A percentile compares a stretch with the other conserved stretches of the same genome.
These are phyloP conservation scores for Mortierella sp. DNA, from an alignment of 371 early-diverging fungal species.

Conservation along the genomic window DNA sequence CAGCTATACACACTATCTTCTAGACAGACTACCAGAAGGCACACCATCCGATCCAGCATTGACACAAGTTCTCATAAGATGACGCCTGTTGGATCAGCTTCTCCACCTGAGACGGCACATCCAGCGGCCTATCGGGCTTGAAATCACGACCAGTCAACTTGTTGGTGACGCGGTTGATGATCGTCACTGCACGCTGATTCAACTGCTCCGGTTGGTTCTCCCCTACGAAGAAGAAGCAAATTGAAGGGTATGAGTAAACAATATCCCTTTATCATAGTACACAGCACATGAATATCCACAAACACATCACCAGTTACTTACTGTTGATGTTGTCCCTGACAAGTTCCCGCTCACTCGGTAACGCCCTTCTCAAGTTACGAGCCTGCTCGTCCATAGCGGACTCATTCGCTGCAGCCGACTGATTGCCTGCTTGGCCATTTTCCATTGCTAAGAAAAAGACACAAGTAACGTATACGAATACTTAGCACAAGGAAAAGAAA, in stretches of 20 bases:
- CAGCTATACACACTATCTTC: neutral
- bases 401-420: slow-evolving; percentile 23
- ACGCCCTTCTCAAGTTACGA: slow-evolving; percentile 39
- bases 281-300: too few relatives aligned
- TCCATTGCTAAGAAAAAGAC: slow-evolving; percentile 30
- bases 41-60: slow-evolving; percentile 98
- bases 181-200: slow-evolving; percentile 73
- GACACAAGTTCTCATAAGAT: slow-evolving; percentile 93
- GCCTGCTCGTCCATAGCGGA: slow-evolving; percentile 49
- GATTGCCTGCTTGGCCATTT: slow-evolving; percentile 40
- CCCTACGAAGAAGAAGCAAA: slow-evolving; percentile 36
- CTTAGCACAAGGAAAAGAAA: neutral
- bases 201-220: slow-evolving; percentile 62
- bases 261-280: too few relatives aligned
- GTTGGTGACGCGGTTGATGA: slow-evolving; percentile 70
- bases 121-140: slow-evolving; percentile 82
- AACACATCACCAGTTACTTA: too few relatives aligned
- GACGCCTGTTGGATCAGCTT: slow-evolving; percentile 95
- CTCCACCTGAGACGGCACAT: slow-evolving; percentile 91
- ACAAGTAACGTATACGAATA: neutral
- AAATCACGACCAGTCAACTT: slow-evolving; percentile 86
- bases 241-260: neutral
- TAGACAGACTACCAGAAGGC: slow-evolving; percentile 63
- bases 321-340: slow-evolving; percentile 50
- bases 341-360: slow-evolving; percentile 49